phyloP scores from a whole-genome alignment of 805 yeast genomes.

The Tetrapisispora fleetii region DNA sequence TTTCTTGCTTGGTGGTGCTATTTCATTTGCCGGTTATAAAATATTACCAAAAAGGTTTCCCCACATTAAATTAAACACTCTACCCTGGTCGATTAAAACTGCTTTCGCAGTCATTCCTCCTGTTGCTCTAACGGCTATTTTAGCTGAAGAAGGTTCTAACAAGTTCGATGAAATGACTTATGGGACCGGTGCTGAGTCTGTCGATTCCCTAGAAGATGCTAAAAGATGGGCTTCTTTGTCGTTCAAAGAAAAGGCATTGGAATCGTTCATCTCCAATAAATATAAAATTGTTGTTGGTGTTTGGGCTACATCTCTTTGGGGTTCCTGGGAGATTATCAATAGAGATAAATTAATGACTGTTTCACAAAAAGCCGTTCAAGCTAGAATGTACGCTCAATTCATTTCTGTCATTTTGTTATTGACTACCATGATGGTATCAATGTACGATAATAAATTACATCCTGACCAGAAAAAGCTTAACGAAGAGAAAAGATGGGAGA shows the following conservation, averaged over 20 bases:
- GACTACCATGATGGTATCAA: conserved; percentile 56
- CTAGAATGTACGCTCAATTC: conserved; percentile 86
- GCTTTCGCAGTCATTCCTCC: conserved; percentile 64
- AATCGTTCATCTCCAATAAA: conserved; percentile 43
- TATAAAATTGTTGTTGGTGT: conserved; percentile 59
- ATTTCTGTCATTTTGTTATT: conserved; percentile 61
- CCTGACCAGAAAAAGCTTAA: conserved; percentile 30
- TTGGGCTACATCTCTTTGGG: conserved; percentile 76
- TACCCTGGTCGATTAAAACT: conserved; percentile 52
- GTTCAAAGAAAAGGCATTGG: conserved; percentile 39
- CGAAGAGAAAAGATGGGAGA: conserved; percentile 39
- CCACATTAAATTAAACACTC: conserved; percentile 29
- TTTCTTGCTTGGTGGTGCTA: conserved; percentile 41
- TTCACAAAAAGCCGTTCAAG: conserved; percentile 76
- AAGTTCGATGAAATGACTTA: conserved; percentile 55
- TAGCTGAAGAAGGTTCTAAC: conserved; percentile 63
- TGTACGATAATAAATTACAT: conserved; percentile 51
- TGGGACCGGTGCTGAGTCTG: conserved; percentile 23
- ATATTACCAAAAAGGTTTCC: conserved; percentile 41
- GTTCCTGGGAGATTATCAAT: conserved; percentile 67
- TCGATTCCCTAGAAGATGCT: conserved; percentile 36
- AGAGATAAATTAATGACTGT: conserved; percentile 64
- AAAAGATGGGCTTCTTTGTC: conserved; percentile 44
- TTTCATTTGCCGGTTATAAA: conserved; percentile 48
- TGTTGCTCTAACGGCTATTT: conserved; percentile 47